phyloP scores from a whole-genome alignment of 2,329 filamentous ascomycete genomes.

The Xylaria sp. region DNA sequence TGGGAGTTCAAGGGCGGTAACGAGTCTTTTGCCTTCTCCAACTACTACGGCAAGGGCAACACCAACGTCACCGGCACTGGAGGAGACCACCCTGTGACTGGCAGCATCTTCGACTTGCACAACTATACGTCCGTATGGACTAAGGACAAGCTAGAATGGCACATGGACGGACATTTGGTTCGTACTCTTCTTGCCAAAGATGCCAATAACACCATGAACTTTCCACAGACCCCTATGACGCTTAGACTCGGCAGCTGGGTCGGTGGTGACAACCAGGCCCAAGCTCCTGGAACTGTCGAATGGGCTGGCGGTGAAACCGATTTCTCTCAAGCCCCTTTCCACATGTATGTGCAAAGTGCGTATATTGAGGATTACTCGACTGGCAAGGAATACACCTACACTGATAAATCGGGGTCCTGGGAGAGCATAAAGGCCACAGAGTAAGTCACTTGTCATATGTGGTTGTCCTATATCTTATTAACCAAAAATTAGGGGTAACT shows the following conservation, averaged over 20 bases:
- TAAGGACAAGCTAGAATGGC: constrained; percentile 71
- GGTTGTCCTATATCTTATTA: background rate
- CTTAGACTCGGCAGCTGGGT: constrained; percentile 75
- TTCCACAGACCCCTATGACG: constrained; percentile 81
- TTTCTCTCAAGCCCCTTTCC: constrained; percentile 73
- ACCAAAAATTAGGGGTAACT: constrained; percentile 61
- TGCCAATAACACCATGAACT: constrained; percentile 70
- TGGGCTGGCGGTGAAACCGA: constrained; percentile 78
- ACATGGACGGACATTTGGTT: constrained; percentile 73
- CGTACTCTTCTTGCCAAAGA: constrained; percentile 71
- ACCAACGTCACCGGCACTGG: constrained; percentile 70
- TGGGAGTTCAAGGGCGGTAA: constrained; percentile 83
- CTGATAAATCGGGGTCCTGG: constrained; percentile 69
- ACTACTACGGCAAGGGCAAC: constrained; percentile 82
- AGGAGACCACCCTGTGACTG: constrained; percentile 62
- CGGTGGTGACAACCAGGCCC: constrained; percentile 62
- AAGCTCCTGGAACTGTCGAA: constrained; percentile 67
- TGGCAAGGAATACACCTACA: constrained; percentile 72
- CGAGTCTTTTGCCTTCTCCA: constrained; percentile 70
- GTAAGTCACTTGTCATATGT: constrained; percentile 55
- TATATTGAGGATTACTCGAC: constrained; percentile 67
- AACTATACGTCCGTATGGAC: constrained; percentile 84
- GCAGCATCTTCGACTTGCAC: constrained; percentile 70
- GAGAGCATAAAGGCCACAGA: constrained; percentile 68
- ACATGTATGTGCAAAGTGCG: constrained; percentile 75